Percentiles rank a stretch among this genome's conserved stretches.
These are phyloP conservation scores for Pythium biforme DNA, from an alignment of 352 stramenopile genomes.

Conservation along the genomic window DNA sequence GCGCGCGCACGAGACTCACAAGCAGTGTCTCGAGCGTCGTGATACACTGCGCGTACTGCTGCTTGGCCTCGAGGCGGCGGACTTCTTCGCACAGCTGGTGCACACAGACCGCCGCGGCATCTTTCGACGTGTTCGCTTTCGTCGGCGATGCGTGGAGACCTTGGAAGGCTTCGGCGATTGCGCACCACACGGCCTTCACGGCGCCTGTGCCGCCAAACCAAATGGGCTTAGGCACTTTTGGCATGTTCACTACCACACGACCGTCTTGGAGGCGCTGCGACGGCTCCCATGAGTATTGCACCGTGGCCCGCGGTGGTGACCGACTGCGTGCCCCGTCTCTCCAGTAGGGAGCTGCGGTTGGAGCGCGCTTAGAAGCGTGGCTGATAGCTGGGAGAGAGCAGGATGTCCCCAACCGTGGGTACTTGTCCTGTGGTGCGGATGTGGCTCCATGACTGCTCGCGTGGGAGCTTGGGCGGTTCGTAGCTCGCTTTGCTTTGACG, in stretches of 20 bases:
- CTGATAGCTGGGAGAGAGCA: slow-evolving; percentile 28
- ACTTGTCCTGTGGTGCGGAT: neutral
- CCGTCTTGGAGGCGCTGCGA: slow-evolving; percentile 54
- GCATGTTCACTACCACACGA: slow-evolving; percentile 79
- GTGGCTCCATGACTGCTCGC: neutral
- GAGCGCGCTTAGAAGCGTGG: neutral
- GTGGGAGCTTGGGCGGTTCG: slow-evolving; percentile 2
- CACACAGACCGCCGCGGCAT: slow-evolving; percentile 38
- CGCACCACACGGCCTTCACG: slow-evolving; percentile 83
- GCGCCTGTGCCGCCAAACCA: slow-evolving; percentile 84
- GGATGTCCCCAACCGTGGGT: slow-evolving; percentile 10
- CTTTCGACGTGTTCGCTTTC: neutral
- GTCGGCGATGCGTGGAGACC: slow-evolving; percentile 21
- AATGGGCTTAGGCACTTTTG: slow-evolving; percentile 72
- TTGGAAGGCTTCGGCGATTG: slow-evolving; percentile 55
- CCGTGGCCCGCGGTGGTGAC: slow-evolving; percentile 16
- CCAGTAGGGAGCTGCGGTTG: neutral
- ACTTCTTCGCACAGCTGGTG: slow-evolving; percentile 79
- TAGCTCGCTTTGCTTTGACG: slow-evolving; percentile 52
- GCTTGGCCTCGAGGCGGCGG: slow-evolving; percentile 72
- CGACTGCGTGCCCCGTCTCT: neutral
- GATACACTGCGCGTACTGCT: slow-evolving; percentile 79
- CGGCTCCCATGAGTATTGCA: slow-evolving; percentile 71
- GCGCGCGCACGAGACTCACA: slow-evolving; percentile 59
- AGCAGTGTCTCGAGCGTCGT: slow-evolving; percentile 75